phyloP scores from a whole-genome alignment of 495 filamentous ascomycete genomes.

The Neurospora sp. region DNA sequence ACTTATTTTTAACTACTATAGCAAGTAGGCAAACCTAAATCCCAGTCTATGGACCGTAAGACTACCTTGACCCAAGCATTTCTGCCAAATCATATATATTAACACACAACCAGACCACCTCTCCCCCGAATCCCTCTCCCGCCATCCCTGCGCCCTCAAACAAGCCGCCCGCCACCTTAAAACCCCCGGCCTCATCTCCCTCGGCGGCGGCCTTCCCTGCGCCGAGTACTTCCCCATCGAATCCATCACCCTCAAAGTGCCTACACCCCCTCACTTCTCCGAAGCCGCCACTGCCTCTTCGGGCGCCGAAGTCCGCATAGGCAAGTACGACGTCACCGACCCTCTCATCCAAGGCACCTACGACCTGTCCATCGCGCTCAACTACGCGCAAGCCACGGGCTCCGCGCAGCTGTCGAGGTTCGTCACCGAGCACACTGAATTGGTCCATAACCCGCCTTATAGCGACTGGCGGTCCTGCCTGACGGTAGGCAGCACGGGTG shows the following conservation, averaged over 20 bases:
- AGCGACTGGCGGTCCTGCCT: conserved; percentile 71
- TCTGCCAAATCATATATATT: not conserved
- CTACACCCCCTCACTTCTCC: conserved; percentile 49
- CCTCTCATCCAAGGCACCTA: conserved; percentile 30
- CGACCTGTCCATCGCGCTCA: conserved; percentile 74
- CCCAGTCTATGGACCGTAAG: conserved; percentile 80
- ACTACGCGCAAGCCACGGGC: conserved; percentile 82
- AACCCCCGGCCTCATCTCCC: conserved; percentile 66
- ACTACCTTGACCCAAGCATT: conserved; percentile 16
- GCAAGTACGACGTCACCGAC: conserved; percentile 69
- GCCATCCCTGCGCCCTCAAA: conserved; percentile 63
- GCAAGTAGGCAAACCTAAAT: conserved; percentile 55
- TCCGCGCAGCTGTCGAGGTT: conserved; percentile 80
- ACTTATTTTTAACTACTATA: conserved; percentile 8
- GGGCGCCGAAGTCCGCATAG: conserved; percentile 49
- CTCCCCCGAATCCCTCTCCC: conserved; percentile 43
- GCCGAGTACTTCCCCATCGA: conserved; percentile 73
- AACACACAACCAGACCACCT: conserved; percentile 33
- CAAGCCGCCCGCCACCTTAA: conserved; percentile 60
- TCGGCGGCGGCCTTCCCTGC: conserved; percentile 86
- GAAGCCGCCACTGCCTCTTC: conserved; percentile 47
- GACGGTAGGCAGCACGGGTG: conserved; percentile 67
- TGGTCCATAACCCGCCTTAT: conserved; percentile 66
- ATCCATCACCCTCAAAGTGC: conserved; percentile 26
- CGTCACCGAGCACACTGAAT: conserved; percentile 86